Evolutionary conservation across 768 basidiomycete species (phyloP), one percentile per base, ranked within the genome.

Genomic region (Naganishia vaughanmartiniae): DNA sequence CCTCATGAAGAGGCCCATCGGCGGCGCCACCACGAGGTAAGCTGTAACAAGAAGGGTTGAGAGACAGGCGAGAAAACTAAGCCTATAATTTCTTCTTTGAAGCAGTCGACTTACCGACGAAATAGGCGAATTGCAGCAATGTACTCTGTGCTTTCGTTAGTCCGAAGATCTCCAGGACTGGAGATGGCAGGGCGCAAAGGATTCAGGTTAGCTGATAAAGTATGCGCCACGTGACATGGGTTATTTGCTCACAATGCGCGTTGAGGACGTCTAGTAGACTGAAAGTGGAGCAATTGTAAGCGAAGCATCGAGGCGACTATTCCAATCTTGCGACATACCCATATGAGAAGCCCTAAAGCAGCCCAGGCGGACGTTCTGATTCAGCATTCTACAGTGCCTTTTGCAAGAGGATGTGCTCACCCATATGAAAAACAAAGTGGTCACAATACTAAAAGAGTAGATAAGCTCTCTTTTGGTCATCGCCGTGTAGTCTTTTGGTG

Each of bases 51-150:
- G 53, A 42, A 21, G 30, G 34, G 14, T 42, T 4, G 34, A 12
- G 21, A 28, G 57, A n/a, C 31, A 39, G 42, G 55, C 19, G 46
- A 67, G n/a, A n/a, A n/a, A n/a, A n/a, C n/a, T 51, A 1, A 55
- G 33, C 30, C 26, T 14, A 55, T 21, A 15, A 19, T 19, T 10
- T 10, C 21, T 55, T 14, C 54, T 10, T 11, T 9, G 17, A 31
- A 30, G 6, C 15, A 15, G 54, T 7, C 45, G 5, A 67, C 67
- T 42, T 54, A 58, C 67, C 54, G 48, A 70, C 73, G 33, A 75
- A 75, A 45, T 75, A 75, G 21, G 76, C 76, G 39, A 74, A 74
- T 34, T 75, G 76, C 2, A 76, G 68, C 31, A 74, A 46, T 2
- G 76, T 75, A 11, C 69, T 63, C 53, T 76, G 68, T 1, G 69